These are phyloP conservation scores for Paecilomyces sp. DNA, from an alignment of 2,329 filamentous ascomycete species.

Conservation along the genomic window DNA sequence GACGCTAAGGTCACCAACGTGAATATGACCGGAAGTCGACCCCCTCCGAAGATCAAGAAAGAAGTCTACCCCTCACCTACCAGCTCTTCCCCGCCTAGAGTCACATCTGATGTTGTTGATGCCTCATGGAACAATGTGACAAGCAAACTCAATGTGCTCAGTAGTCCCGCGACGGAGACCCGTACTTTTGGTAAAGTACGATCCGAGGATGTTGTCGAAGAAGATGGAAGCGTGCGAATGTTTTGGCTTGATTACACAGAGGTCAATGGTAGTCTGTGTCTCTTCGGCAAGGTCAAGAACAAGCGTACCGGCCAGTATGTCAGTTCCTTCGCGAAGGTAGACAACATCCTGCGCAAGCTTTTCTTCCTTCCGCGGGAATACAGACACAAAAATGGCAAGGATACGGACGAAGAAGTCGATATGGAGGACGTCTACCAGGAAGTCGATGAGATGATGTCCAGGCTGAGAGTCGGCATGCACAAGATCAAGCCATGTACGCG, in stretches of 20 bases:
- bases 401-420: slow-evolving; percentile 69
- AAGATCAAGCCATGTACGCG: slow-evolving; percentile 86
- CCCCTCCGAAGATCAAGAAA: slow-evolving; percentile 68
- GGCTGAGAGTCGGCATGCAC: slow-evolving; percentile 76
- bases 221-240: slow-evolving; percentile 84
- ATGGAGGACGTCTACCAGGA: slow-evolving; percentile 89
- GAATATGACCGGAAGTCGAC: slow-evolving; percentile 76
- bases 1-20: slow-evolving; percentile 62
- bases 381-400: slow-evolving; percentile 51
- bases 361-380: slow-evolving; percentile 80
- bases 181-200: slow-evolving; percentile 69
- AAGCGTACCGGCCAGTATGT: slow-evolving; percentile 71
- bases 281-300: slow-evolving; percentile 94
- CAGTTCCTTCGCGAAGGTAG: slow-evolving; percentile 92
- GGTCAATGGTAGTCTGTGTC: slow-evolving; percentile 79
- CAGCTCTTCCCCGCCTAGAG: slow-evolving; percentile 67
- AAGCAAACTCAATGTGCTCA: slow-evolving; percentile 76
- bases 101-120: slow-evolving; percentile 58
- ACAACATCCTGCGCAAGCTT: slow-evolving; percentile 87
- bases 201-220: slow-evolving; percentile 79
- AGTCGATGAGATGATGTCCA: slow-evolving; percentile 81
- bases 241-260: slow-evolving; percentile 98
- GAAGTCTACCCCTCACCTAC: slow-evolving; percentile 61
- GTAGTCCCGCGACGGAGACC: slow-evolving; percentile 59
- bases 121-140: slow-evolving; percentile 85